Base-by-base conservation (phyloP, 768 basidiomycete species). In the Boletus subcaerulescens region DNA sequence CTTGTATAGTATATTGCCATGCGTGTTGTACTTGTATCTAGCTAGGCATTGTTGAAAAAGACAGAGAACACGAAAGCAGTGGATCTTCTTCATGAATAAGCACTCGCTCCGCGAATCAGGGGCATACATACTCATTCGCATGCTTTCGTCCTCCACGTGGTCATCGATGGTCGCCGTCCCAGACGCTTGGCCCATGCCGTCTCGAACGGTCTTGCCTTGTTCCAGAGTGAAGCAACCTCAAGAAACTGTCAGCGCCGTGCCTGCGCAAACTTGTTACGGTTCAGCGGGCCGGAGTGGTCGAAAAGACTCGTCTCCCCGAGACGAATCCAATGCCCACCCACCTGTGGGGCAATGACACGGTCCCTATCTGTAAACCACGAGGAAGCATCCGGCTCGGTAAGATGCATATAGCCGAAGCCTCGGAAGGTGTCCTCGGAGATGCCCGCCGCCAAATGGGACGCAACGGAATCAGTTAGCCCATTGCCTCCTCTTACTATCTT, bases 111-210 rank as follows among this genome's bases (percentile, higher is more conserved):
- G 40, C 63, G 61, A 57, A 63, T 55, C 33, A 57, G 47, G 7
- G 52, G 45, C 48, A 22, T 22, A 22, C 57, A 60, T 58, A 60
- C 57, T 56, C 59, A 52, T 46, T 55, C 56, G 60, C n/a, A 65
- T 20, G 18, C 49, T 56, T 14, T 62, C 64, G 40, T 64, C 65
- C 17, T 67, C 63, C 45, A 58, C 22, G 14, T 53, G 48, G 13
- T 45, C 57, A 6, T 56, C 58, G 24, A 24, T 24, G 24, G 24
- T 24, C 24, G 24, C 24, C 24, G 6, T 13, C 32, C 89, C 84
- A 2, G 89, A 90, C 0, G 86, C 86, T 68, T 98, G 95, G 9
- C 95, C 96, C 90, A 97, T 96, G 6, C 97, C 97, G 64, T 98
- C 97, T 22, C 96, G 87, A 48, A 98, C 90, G 1, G 87, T 82